These are phyloP conservation scores for Seiridium unicorne DNA, from an alignment of 2,329 filamentous ascomycete genomes.

Conservation along the genomic window DNA sequence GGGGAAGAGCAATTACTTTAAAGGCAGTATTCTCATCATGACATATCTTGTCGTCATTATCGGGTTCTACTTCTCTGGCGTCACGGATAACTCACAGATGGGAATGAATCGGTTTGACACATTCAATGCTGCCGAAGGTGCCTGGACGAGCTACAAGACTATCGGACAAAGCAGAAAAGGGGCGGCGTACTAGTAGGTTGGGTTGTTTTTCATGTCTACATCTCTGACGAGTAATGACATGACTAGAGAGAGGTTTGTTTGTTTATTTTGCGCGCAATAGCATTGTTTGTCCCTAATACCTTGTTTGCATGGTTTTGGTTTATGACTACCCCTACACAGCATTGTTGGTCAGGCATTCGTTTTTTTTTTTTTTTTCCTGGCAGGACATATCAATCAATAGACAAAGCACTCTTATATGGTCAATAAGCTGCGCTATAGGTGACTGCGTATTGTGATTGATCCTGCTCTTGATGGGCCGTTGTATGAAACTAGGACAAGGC, in stretches of 20 bases:
- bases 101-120: conserved; percentile 51
- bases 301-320: conserved; percentile 1
- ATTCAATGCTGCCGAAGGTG: conserved; percentile 45
- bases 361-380: background rate
- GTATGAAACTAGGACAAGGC: no score
- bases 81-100: conserved; percentile 36
- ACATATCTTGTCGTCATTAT: conserved; percentile 90
- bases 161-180: conserved; percentile 45
- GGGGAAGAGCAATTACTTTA: conserved; percentile 99
- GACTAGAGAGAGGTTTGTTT: background rate
- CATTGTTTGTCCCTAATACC: background rate
- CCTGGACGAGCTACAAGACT: conserved; percentile 51
- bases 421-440: no score
- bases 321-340: background rate
- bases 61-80: conserved; percentile 84
- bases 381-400: background rate
- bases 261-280: background rate
- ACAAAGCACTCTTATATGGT: background rate
- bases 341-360: background rate
- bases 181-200: conserved; percentile 26
- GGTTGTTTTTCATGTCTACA: conserved; percentile 12
- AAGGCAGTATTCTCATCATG: conserved; percentile 90
- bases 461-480: no score
- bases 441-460: no score
- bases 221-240: background rate